phyloP scores from a whole-genome alignment of 208 protist species.

The Trypanosoma conorhini region DNA sequence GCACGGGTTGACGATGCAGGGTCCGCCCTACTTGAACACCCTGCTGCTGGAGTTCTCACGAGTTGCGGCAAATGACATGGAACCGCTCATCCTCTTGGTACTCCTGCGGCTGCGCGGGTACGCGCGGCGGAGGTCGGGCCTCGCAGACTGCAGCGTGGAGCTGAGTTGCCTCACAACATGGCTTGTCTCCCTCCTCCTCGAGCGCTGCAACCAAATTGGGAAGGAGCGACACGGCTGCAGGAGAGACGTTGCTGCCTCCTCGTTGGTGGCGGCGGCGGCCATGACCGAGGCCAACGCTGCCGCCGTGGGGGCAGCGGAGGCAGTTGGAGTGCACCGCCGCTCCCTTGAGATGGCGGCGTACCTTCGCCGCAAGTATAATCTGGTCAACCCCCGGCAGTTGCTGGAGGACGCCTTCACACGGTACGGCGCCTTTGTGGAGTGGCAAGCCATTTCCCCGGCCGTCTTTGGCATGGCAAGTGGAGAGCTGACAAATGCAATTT shows the following conservation, averaged over 20 bases:
- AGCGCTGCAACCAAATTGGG: conserved; percentile 24
- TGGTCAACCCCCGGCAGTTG: conserved; percentile 11
- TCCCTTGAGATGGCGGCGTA: conserved; percentile 15
- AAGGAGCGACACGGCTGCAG: background rate
- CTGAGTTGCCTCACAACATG: conserved; percentile 24
- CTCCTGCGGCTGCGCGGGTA: conserved; percentile 23
- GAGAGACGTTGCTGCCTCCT: conserved; percentile 1
- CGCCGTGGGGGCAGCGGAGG: background rate
- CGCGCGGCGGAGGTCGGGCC: conserved; percentile 7
- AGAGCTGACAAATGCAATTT: conserved; percentile 9
- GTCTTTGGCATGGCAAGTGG: conserved; percentile 20
- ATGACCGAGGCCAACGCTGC: background rate
- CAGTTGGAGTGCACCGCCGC: background rate
- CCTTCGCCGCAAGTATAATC: conserved; percentile 18
- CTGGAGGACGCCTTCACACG: conserved; percentile 3
- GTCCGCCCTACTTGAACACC: conserved; percentile 21
- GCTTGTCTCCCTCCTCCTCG: conserved; percentile 31
- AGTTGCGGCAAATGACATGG: conserved; percentile 11
- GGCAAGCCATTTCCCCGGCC: conserved; percentile 13
- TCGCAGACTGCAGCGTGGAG: conserved; percentile 12
- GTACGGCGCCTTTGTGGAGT: conserved; percentile 17
- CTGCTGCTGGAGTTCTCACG: conserved; percentile 27
- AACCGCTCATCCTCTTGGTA: conserved; percentile 33
- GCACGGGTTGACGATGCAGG: conserved; percentile 19
- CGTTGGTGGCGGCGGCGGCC: conserved; percentile 4